phyloP scores from a whole-genome alignment of 441 rosid species.

The Erodium texanum region DNA sequence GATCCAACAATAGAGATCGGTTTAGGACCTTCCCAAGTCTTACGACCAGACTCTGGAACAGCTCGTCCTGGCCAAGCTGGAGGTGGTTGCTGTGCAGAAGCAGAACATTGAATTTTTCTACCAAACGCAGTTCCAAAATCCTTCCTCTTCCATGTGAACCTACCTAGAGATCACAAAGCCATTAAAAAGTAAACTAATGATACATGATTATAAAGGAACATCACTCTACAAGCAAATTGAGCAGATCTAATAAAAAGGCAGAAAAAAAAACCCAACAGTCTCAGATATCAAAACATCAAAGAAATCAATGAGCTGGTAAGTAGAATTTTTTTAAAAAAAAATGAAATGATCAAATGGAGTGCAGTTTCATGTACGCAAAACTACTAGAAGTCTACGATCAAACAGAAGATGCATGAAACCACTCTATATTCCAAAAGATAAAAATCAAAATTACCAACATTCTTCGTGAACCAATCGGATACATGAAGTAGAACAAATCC shows the following conservation, averaged over 20 bases:
- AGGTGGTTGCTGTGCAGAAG: constrained; percentile 40
- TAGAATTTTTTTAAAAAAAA: not conserved
- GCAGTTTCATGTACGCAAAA: not conserved
- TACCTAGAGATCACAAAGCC: constrained; percentile 35
- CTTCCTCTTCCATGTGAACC: constrained; percentile 44
- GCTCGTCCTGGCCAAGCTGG: constrained; percentile 96
- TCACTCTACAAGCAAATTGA: not conserved
- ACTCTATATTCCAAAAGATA: not conserved
- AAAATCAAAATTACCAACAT: not conserved
- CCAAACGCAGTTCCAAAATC: constrained; percentile 29
- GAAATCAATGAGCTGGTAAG: not conserved
- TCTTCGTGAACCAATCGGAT: not conserved
- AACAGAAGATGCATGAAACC: not conserved
- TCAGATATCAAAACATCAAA: not conserved
- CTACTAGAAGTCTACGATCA: not conserved
- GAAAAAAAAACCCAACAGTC: too few relatives aligned
- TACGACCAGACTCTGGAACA: constrained; percentile 46
- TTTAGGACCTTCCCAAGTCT: constrained; percentile 78
- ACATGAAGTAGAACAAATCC: not conserved
- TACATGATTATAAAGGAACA: not conserved
- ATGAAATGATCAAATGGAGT: not conserved
- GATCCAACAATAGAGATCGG: constrained; percentile 87
- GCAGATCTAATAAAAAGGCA: not conserved
- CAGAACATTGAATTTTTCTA: constrained; percentile 57
- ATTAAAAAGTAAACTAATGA: not conserved